A percentile compares a stretch with the other conserved stretches of the same genome.
phyloP scores from a whole-genome alignment of 345 rosid genomes.

The Zanthoxylum bungeanum region DNA sequence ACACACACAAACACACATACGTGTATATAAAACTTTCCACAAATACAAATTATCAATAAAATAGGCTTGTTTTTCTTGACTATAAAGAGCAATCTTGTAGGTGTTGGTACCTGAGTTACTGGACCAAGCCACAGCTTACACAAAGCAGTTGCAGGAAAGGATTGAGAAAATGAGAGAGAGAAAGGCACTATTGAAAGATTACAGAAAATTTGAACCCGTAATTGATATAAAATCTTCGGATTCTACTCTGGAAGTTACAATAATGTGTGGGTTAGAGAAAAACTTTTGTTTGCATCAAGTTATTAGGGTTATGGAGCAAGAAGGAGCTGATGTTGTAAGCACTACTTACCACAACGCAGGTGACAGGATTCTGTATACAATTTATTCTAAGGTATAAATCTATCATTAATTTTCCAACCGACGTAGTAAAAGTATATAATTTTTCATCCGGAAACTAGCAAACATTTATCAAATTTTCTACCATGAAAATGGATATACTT shows the following conservation, averaged over 20 bases:
- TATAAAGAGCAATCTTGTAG: not conserved
- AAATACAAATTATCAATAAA: too few species aligned
- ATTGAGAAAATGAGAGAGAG: not conserved
- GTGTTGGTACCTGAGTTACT: not conserved
- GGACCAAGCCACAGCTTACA: conserved; percentile 2
- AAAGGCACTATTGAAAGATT: not conserved
- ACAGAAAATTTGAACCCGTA: not conserved
- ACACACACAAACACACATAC: too few species aligned
- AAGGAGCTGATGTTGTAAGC: conserved; percentile 14
- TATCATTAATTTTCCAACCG: too few species aligned
- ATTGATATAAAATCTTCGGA: not conserved
- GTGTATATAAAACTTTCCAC: too few species aligned
- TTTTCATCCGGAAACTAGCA: too few species aligned
- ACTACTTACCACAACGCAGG: not conserved
- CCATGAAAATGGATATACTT: too few species aligned
- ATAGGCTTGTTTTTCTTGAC: too few species aligned
- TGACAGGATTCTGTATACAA: not conserved
- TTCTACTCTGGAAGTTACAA: conserved; percentile 3
- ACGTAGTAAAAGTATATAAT: too few species aligned
- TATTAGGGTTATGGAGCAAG: conserved; percentile 10
- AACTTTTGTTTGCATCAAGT: not conserved
- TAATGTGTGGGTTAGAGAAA: not conserved
- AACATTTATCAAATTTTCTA: too few species aligned
- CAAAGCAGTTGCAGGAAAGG: conserved; percentile 2
- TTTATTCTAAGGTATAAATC: conserved; percentile 11